These are phyloP conservation scores for Aspergillus steynii DNA, from an alignment of 495 filamentous ascomycete genomes.

Conservation along the genomic window DNA sequence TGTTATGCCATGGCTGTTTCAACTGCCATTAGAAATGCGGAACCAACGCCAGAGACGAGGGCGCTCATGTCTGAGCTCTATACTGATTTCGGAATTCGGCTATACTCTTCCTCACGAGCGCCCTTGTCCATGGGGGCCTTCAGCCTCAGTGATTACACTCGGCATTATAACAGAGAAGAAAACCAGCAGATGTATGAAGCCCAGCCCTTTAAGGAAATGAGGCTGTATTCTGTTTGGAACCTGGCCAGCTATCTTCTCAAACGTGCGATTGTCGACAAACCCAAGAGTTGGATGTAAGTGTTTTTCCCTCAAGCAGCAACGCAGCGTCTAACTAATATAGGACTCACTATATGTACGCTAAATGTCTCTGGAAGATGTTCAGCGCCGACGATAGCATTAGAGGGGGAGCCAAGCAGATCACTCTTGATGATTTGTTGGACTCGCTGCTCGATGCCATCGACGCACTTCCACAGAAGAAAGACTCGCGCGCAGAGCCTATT, in stretches of 20 bases:
- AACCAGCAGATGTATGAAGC: slow-evolving; percentile 73
- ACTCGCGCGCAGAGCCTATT: slow-evolving; percentile 76
- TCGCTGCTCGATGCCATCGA: slow-evolving; percentile 75
- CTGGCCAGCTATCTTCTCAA: slow-evolving; percentile 79
- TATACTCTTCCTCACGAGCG: slow-evolving; percentile 89
- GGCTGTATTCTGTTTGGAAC: slow-evolving; percentile 77
- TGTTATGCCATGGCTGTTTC: slow-evolving; percentile 91
- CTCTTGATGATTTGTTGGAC: slow-evolving; percentile 61
- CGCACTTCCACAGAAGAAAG: slow-evolving; percentile 75
- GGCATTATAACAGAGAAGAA: slow-evolving; percentile 69
- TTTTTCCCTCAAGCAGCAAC: background rate
- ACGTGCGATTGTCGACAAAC: slow-evolving; percentile 69
- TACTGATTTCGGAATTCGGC: slow-evolving; percentile 81
- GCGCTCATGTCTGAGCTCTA: slow-evolving; percentile 80
- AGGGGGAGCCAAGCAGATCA: slow-evolving; percentile 47
- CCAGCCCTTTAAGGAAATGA: slow-evolving; percentile 71
- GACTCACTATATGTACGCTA: slow-evolving; percentile 86
- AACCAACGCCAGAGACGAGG: slow-evolving; percentile 60
- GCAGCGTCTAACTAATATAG: slow-evolving; percentile 34
- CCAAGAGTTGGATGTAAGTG: slow-evolving; percentile 82
- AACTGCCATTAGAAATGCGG: slow-evolving; percentile 61
- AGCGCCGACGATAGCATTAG: slow-evolving; percentile 52
- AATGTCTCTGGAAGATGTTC: slow-evolving; percentile 96
- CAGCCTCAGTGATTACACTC: slow-evolving; percentile 68
- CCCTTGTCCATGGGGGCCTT: slow-evolving; percentile 91